phyloP scores from a whole-genome alignment of 306 rosid species.

The Citrullus amarus region DNA sequence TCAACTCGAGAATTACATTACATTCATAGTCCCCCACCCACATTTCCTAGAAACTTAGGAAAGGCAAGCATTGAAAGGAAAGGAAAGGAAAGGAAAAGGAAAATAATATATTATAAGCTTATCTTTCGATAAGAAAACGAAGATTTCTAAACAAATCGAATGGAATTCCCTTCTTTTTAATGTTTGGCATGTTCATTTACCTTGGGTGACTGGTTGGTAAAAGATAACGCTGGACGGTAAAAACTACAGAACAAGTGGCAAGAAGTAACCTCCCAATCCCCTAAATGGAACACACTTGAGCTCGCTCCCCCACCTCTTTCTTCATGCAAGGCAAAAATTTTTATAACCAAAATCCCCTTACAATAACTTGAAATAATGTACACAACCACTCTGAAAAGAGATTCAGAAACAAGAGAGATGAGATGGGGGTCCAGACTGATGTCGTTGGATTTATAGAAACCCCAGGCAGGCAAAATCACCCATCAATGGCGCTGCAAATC shows the following conservation, averaged over 20 bases:
- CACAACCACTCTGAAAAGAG: slow-evolving; percentile 29
- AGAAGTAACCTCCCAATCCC: background rate
- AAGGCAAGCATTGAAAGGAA: background rate
- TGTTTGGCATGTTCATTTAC: background rate
- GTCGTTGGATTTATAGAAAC: slow-evolving; percentile 29
- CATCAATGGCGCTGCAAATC: slow-evolving; percentile 22
- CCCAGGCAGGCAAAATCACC: slow-evolving; percentile 24
- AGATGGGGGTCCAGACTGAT: slow-evolving; percentile 11
- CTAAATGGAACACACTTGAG: slow-evolving; percentile 2
- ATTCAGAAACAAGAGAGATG: slow-evolving; percentile 5
- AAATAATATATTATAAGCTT: background rate
- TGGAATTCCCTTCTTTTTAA: background rate
- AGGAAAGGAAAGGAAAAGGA: background rate
- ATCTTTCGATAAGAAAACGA: background rate
- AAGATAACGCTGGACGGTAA: background rate
- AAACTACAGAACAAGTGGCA: slow-evolving; percentile 1
- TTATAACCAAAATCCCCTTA: slow-evolving; percentile 38
- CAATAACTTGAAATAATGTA: slow-evolving; percentile 55
- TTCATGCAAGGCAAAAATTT: slow-evolving; percentile 49
- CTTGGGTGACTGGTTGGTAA: background rate
- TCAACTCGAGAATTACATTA: background rate
- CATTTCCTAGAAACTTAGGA: background rate
- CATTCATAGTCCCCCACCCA: background rate
- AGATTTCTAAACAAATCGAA: background rate
- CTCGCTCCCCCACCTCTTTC: slow-evolving; percentile 22